Evolutionary conservation across 306 rosid species (phyloP), one percentile per base, ranked within the genome.

Genomic region (Luffa acutangula): DNA sequence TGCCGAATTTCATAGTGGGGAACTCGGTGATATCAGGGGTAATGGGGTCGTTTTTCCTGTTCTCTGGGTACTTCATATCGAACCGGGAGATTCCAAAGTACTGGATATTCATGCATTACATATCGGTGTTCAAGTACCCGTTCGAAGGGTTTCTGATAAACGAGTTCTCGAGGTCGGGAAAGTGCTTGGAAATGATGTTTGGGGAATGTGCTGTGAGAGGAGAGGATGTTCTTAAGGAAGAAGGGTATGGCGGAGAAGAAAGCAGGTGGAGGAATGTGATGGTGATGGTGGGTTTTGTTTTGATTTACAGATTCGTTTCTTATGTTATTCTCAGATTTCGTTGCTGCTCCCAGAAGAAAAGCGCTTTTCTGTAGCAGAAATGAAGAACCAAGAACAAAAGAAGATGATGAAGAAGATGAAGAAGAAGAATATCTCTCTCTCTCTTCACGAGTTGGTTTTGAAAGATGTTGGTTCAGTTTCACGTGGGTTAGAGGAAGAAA

Each of bases 31-130:
- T 95, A 42, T 83, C 89, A 5, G 98, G 98, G 18, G 97, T 92
- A 46, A 92, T 91, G 85, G 98, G 98, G 2, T 92, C 98, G 15
- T 95, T 91, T 90, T 95, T 95, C 82, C 86, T 92, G 78, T 95
- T 92, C 87, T 92, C 97, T 12, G 98, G 98, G 39, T 95, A 95
- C 86, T 95, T 95, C 93, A 95, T 95, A 60, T 88, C 98, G 42
- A 85, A 90, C 69, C 69, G 86, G 0, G 97, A 80, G 48, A 95
- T 92, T 58, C 98, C 97, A 6, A 74, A 78, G 12, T 92, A 93
- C 75, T 92, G 98, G 98, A 88, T 91, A 64, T 91, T 92, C 89
- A 92, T 95, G 97, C 97, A 95, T 81, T 91, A 86, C 71, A 79
- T 95, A 49, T 95, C 98, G 18, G 79, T 95, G 81, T 95, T 95